Evolutionary conservation across 1,284 basidiomycete species (phyloP).

Genomic region (Pterula multifida): DNA sequence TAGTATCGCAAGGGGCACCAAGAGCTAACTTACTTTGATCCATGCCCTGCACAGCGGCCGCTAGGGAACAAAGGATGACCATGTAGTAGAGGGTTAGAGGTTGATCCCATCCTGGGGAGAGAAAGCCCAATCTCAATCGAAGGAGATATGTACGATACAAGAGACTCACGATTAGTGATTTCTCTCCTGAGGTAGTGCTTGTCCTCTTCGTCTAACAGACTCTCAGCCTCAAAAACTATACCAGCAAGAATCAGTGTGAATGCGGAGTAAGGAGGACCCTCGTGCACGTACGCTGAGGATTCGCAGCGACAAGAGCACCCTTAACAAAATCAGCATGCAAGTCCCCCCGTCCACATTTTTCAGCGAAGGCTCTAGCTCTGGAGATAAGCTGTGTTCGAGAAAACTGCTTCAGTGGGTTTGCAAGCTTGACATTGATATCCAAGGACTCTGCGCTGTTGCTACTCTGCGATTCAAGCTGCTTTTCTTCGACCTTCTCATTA

Average conservation of each 20-base stretch:
- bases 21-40: conserved; percentile 1
- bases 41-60: conserved; percentile 2
- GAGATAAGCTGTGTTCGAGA: background rate
- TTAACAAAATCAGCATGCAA: background rate
- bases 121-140: background rate
- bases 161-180: background rate
- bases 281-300: background rate
- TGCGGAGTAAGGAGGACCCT: too few species aligned
- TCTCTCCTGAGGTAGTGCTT: background rate
- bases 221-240: background rate
- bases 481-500: background rate
- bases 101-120: conserved; percentile 1
- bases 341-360: background rate
- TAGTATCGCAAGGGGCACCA: background rate
- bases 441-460: background rate
- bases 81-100: background rate
- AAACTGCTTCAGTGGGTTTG: background rate
- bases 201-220: background rate
- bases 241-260: too few species aligned
- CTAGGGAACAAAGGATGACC: conserved; percentile 1
- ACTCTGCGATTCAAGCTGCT: background rate
- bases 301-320: background rate
- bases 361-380: background rate
- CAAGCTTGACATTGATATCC: background rate
- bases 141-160: background rate